phyloP scores from a whole-genome alignment of 495 filamentous ascomycete genomes.

The Xylaria scruposa region DNA sequence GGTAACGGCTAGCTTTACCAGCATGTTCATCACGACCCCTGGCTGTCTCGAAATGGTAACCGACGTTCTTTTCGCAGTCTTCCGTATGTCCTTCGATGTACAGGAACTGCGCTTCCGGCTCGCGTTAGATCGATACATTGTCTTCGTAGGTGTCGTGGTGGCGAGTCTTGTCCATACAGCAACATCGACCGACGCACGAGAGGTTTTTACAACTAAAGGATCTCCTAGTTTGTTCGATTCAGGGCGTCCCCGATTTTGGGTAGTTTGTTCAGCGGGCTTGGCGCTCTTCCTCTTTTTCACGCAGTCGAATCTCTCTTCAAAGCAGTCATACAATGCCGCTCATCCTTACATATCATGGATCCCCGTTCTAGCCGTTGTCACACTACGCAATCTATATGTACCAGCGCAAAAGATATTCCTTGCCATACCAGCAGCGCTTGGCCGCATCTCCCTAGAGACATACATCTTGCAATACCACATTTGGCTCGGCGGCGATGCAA shows the following conservation, averaged over 20 bases:
- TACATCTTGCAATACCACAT: conserved; percentile 68
- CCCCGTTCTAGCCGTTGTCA: conserved; percentile 58
- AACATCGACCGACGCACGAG: conserved; percentile 21
- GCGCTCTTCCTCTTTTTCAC: conserved; percentile 45
- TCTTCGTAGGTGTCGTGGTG: conserved; percentile 34
- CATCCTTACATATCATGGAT: conserved; percentile 62
- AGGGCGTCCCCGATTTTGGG: conserved; percentile 26
- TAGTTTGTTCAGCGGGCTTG: conserved; percentile 35
- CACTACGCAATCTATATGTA: conserved; percentile 57
- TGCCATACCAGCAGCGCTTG: conserved; percentile 58
- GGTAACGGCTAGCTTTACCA: conserved; percentile 50
- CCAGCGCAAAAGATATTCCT: conserved; percentile 52
- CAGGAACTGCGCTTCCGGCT: conserved; percentile 33
- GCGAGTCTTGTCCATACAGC: conserved; percentile 33
- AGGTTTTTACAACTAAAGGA: conserved; percentile 21
- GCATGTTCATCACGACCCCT: conserved; percentile 49
- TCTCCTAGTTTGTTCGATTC: conserved; percentile 27
- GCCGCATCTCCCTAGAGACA: conserved; percentile 62
- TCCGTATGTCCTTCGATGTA: conserved; percentile 44
- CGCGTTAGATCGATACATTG: conserved; percentile 36
- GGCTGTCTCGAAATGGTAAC: conserved; percentile 55
- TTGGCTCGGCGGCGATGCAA: conserved; percentile 66
- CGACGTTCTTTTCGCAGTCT: conserved; percentile 41
- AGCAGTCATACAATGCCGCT: conserved; percentile 54
- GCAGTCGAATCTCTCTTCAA: conserved; percentile 37